Evolutionary conservation across 2,329 filamentous ascomycete species (phyloP).

Genomic region (Pezicula neosporulosa): DNA sequence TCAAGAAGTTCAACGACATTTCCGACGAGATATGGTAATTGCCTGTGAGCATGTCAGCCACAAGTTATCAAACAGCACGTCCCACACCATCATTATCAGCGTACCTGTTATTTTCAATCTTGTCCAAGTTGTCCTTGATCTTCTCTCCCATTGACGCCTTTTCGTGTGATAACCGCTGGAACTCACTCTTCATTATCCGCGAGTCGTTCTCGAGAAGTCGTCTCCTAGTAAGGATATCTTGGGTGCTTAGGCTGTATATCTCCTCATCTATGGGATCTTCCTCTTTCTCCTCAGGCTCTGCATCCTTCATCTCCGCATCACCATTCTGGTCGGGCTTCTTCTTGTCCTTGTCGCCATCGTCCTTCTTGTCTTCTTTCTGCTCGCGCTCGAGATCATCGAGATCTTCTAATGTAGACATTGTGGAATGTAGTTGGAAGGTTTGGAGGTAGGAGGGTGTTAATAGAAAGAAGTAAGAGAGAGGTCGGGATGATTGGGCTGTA

Average conservation of each 20-base stretch:
- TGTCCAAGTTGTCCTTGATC: slow-evolving; percentile 98
- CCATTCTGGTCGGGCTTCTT: slow-evolving; percentile 55
- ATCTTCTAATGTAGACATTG: slow-evolving; percentile 75
- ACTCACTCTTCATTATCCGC: slow-evolving; percentile 98
- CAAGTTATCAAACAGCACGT: neutral
- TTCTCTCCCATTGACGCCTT: slow-evolving; percentile 96
- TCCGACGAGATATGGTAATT: slow-evolving; percentile 96
- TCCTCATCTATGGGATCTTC: slow-evolving; percentile 89
- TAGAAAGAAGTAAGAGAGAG: slow-evolving; percentile 2
- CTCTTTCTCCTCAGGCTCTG: slow-evolving; percentile 62
- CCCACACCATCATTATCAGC: slow-evolving; percentile 20
- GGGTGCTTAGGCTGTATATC: slow-evolving; percentile 87
- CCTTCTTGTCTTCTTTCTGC: slow-evolving; percentile 61
- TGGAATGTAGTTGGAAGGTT: slow-evolving; percentile 18
- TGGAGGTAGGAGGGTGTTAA: neutral
- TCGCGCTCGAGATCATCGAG: slow-evolving; percentile 72
- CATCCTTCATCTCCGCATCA: slow-evolving; percentile 91
- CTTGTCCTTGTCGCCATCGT: slow-evolving; percentile 52
- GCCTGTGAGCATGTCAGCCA: slow-evolving; percentile 48
- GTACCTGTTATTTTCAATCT: slow-evolving; percentile 98
- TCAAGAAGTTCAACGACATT: slow-evolving; percentile 98
- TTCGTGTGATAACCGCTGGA: slow-evolving; percentile 89
- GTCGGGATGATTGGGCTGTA: slow-evolving; percentile 2
- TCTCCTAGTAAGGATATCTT: slow-evolving; percentile 88
- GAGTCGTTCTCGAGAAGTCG: slow-evolving; percentile 95